Evolutionary conservation across 805 yeast genomes (phyloP), one percentile per base, ranked within the genome.

Genomic region (Jamesozyma gamospora): DNA sequence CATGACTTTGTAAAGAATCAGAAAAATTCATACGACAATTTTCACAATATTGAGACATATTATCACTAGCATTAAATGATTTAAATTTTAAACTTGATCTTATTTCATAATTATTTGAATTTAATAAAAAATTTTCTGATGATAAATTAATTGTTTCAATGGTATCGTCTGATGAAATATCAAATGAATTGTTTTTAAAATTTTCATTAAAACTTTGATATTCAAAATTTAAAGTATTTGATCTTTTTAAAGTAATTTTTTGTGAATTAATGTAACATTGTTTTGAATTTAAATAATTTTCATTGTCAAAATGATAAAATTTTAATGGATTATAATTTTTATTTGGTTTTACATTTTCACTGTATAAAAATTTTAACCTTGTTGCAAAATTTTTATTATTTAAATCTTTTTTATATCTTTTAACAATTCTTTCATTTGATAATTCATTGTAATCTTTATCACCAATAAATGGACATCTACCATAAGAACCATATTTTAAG

Each of bases 21-120:
- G 82, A 86, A 56, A 82, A 90, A 53, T 77, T 78, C 43, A 78
- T 80, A 15, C 88, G 69, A 62, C 97, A 90, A 55, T 87, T 90
- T 57, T 90, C 97, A 63, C 97, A 90, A 60, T 35, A 21, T 6
- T 21, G 5, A 21, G 5, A 21, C 8, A 21, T 21, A 21, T 6
- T 21, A 21, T 35, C 28, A 28, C 37, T 35, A 17, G 37, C 37
- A 18, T 18, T 12, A 13, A 27, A 12, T 9, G 13, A 24, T 11
- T 7, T 13, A 15, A 7, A n/a, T 16, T 4, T 5, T 12, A 35
- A 10, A 18, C 18, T n/a, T 3, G 37, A 25, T 18, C 37, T 16
- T 3, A 4, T 15, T 35, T 28, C 25, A 17, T 27, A 27, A 5
- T 16, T 9, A 34, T 34, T 13, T 21, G 8, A 21, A 21, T 21